A percentile compares a stretch with the other conserved stretches of the same genome.
These are phyloP conservation scores for Diaporthe amygdali DNA, from an alignment of 2,329 filamentous ascomycete species.

Conservation along the genomic window DNA sequence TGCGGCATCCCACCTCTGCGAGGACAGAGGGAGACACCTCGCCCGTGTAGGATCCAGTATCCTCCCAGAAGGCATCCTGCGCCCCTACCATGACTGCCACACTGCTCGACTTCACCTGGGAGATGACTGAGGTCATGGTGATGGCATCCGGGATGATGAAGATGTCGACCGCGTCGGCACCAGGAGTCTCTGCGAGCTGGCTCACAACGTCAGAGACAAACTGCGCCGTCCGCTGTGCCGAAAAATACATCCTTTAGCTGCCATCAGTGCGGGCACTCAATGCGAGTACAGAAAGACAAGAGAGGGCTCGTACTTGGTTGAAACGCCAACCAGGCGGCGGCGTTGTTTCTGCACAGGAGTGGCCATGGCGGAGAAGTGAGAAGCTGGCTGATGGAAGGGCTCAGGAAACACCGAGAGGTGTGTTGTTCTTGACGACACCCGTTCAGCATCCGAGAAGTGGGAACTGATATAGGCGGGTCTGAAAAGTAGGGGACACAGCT, in stretches of 20 bases:
- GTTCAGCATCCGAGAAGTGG: not conserved
- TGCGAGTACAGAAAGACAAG: not conserved
- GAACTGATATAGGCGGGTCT: not conserved
- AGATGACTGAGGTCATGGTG: slow-evolving; percentile 60
- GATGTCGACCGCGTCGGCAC: slow-evolving; percentile 64
- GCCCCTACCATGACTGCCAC: slow-evolving; percentile 70
- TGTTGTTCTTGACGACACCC: not conserved
- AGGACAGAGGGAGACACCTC: slow-evolving; percentile 75
- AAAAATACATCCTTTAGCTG: slow-evolving; percentile 67
- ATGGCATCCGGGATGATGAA: slow-evolving; percentile 83
- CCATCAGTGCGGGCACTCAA: not conserved
- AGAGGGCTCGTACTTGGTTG: slow-evolving; percentile 19
- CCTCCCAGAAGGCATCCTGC: slow-evolving; percentile 76
- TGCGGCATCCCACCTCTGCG: slow-evolving; percentile 67
- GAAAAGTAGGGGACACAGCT: not conserved
- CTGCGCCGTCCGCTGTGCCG: slow-evolving; percentile 63
- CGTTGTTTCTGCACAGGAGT: slow-evolving; percentile 44
- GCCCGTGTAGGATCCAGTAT: slow-evolving; percentile 77
- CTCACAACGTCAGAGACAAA: slow-evolving; percentile 58
- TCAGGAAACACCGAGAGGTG: not conserved
- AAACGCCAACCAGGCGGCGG: slow-evolving; percentile 71
- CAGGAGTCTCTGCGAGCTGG: slow-evolving; percentile 47
- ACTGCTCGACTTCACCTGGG: slow-evolving; percentile 48
- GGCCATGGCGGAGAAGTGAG: slow-evolving; percentile 27
- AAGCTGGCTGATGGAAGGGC: not conserved